Conservation (phyloP, 441 rosid genomes). For the Bruguiera hainesii region DNA sequence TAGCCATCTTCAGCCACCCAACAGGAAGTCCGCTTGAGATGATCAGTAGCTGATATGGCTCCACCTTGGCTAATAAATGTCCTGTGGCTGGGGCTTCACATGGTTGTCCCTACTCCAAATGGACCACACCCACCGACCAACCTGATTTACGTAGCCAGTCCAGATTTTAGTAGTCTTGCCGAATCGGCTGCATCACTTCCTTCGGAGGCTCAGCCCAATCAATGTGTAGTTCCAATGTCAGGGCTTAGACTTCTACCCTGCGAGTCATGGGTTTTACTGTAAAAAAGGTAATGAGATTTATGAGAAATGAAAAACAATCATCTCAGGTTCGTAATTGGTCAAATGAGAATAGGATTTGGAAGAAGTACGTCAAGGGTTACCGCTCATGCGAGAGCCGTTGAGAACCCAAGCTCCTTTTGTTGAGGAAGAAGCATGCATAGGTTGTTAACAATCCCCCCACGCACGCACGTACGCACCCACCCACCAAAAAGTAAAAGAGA, state of each 20-base stretch:
- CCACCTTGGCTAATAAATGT: slow-evolving; percentile 10
- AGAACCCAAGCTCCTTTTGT: slow-evolving; percentile 57
- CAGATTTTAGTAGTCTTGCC: no score
- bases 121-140: not conserved
- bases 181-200: no score
- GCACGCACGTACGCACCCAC: not conserved
- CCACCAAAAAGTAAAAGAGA: not conserved
- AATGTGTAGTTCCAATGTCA: no score
- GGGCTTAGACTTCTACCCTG: no score
- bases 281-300: no score
- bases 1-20: not conserved
- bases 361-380: slow-evolving; percentile 25
- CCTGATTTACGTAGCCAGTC: not conserved
- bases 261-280: slow-evolving; percentile 16
- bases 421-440: slow-evolving; percentile 62
- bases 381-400: slow-evolving; percentile 57
- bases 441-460: slow-evolving; percentile 9
- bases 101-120: not conserved
- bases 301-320: no score
- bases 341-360: slow-evolving; percentile 20
- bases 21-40: not conserved
- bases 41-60: slow-evolving; percentile 15
- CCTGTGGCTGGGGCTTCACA: not conserved
- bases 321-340: slow-evolving; percentile 20
- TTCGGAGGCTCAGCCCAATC: no score